Evolutionary conservation across 176 grass and related monocot species (phyloP).

Genomic region (Oryza meyeriana): DNA sequence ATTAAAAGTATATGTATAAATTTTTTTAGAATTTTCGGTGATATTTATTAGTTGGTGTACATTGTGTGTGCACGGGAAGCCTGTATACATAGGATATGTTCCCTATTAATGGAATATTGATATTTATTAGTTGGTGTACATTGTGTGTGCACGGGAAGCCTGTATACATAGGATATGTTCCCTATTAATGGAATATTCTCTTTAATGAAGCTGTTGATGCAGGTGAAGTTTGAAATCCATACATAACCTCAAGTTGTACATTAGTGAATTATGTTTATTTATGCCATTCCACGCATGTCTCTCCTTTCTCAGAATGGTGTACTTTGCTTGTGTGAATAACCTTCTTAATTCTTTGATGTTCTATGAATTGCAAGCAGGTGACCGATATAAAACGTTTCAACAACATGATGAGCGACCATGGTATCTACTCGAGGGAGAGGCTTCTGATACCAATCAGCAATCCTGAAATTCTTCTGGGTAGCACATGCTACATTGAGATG

Average conservation of each 20-base stretch:
- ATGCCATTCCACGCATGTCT: neutral
- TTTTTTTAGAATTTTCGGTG: no score
- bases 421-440: constrained; percentile 87
- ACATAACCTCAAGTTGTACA: neutral
- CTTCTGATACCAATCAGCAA: constrained; percentile 77
- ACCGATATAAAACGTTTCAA: constrained; percentile 83
- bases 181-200: neutral
- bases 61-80: no score
- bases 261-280: neutral
- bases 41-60: no score
- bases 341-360: neutral
- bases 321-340: neutral
- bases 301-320: neutral
- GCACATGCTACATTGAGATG: constrained; percentile 92
- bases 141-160: no score
- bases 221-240: neutral
- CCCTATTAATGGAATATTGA: no score
- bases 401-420: constrained; percentile 99
- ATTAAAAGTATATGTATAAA: no score
- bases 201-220: neutral
- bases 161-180: no score
- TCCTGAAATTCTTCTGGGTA: constrained; percentile 51
- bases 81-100: no score
- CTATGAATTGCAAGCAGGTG: constrained; percentile 40
- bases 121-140: no score